phyloP scores from a whole-genome alignment of 2,329 filamentous ascomycete species.

The Paraphaeosphaeria sporulosa region DNA sequence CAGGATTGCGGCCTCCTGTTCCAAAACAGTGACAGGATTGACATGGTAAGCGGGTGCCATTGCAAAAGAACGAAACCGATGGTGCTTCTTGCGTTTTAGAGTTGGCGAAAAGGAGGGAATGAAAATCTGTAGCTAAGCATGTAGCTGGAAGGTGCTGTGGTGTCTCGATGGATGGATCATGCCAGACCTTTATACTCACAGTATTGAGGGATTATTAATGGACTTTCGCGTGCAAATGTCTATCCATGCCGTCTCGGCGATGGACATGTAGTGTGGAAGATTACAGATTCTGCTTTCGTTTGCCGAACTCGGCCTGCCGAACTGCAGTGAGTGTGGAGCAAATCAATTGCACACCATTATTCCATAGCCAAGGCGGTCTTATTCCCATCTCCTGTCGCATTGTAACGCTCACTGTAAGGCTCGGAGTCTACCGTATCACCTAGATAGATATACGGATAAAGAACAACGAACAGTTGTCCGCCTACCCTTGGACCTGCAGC shows the following conservation, averaged over 20 bases:
- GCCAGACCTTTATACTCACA: not conserved
- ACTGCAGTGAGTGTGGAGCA: not conserved
- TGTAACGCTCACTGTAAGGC: conserved; percentile 3
- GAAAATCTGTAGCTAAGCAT: too few species aligned
- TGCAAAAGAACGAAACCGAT: not conserved
- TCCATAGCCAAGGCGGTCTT: conserved; percentile 11
- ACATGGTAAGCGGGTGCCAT: conserved; percentile 2
- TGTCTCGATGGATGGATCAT: too few species aligned
- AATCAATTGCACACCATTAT: not conserved
- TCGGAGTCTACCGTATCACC: not conserved
- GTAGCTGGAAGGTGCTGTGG: too few species aligned
- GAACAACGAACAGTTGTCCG: not conserved
- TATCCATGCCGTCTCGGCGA: too few species aligned
- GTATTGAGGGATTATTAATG: not conserved
- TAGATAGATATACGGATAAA: not conserved
- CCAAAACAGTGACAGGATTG: too few species aligned
- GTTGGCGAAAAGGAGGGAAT: not conserved
- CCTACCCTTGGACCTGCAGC: not conserved
- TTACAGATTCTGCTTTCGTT: not conserved
- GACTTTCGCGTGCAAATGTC: too few species aligned
- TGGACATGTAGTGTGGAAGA: not conserved
- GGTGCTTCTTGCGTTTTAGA: not conserved
- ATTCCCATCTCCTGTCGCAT: not conserved
- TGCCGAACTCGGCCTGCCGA: not conserved
- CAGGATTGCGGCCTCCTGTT: not conserved